phyloP scores from a whole-genome alignment of 2,329 filamentous ascomycete species.

The Exophiala spinifera region DNA sequence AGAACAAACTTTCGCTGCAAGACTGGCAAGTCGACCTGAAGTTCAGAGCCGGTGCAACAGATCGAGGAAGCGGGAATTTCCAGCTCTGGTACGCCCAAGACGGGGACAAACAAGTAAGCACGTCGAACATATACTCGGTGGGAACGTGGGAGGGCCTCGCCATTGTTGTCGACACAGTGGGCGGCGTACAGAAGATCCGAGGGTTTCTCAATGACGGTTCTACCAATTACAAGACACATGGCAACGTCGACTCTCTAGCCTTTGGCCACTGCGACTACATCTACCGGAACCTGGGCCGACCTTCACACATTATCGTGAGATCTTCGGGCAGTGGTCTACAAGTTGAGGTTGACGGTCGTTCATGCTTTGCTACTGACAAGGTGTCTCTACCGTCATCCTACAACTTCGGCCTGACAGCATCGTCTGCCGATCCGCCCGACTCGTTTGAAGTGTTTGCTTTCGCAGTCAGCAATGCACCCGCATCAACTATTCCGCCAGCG shows the following conservation, averaged over 20 bases:
- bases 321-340: conserved; percentile 60
- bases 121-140: conserved; percentile 78
- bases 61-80: conserved; percentile 81
- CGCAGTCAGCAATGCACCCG: conserved; percentile 52
- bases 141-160: conserved; percentile 86
- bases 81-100: conserved; percentile 87
- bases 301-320: conserved; percentile 76
- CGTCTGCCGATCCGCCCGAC: conserved; percentile 86
- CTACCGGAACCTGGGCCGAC: conserved; percentile 87
- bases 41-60: conserved; percentile 82
- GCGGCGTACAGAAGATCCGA: conserved; percentile 72
- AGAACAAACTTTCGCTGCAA: conserved; percentile 50
- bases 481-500: conserved; percentile 32
- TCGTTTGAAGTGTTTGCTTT: conserved; percentile 93
- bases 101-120: conserved; percentile 62
- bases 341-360: conserved; percentile 73
- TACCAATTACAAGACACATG: conserved; percentile 72
- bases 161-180: conserved; percentile 79
- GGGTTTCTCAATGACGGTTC: conserved; percentile 92
- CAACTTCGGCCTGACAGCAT: conserved; percentile 80
- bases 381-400: conserved; percentile 77
- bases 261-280: conserved; percentile 90
- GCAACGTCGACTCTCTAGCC: conserved; percentile 76
- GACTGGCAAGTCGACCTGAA: conserved; percentile 81
- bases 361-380: conserved; percentile 65